phyloP scores from a whole-genome alignment of 805 yeast genomes.

The Ogataea dorogensis region DNA sequence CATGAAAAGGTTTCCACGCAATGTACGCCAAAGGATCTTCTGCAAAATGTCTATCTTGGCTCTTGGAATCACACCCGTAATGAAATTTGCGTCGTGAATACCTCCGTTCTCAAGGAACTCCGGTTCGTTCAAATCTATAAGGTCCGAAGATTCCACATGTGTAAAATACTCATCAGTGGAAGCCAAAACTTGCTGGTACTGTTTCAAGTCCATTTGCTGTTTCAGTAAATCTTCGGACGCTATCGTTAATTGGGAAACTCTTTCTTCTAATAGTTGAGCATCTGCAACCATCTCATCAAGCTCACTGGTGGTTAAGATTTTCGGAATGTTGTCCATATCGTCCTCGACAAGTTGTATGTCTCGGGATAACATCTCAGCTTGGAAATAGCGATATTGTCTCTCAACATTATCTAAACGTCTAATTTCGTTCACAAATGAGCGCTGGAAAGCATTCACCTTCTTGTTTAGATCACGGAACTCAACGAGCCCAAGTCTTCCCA shows the following conservation, averaged over 20 bases:
- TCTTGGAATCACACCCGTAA: constrained; percentile 81
- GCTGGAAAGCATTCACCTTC: constrained; percentile 81
- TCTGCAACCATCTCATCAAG: constrained; percentile 69
- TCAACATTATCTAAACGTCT: constrained; percentile 82
- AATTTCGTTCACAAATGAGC: constrained; percentile 86
- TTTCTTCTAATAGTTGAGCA: constrained; percentile 66
- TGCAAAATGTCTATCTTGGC: constrained; percentile 68
- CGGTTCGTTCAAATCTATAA: constrained; percentile 35
- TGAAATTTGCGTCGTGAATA: constrained; percentile 44
- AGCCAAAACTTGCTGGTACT: constrained; percentile 61
- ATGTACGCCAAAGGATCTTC: constrained; percentile 85
- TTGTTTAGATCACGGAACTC: constrained; percentile 90
- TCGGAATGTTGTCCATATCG: constrained; percentile 23
- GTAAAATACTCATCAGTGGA: constrained; percentile 50
- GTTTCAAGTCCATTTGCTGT: constrained; percentile 65
- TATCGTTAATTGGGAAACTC: constrained; percentile 68
- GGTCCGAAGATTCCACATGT: constrained; percentile 23
- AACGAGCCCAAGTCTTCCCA: constrained; percentile 82
- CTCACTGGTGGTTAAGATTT: constrained; percentile 37
- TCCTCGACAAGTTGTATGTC: constrained; percentile 25
- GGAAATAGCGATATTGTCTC: constrained; percentile 70
- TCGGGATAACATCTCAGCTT: constrained; percentile 46
- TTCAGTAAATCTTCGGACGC: constrained; percentile 63
- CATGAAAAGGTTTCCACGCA: constrained; percentile 87
- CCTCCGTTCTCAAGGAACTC: constrained; percentile 40